Percentiles rank a stretch among this genome's conserved stretches.
Evolutionary conservation across 768 basidiomycete genomes (phyloP).

Genomic region (Sistotremastrum niveocremeum): DNA sequence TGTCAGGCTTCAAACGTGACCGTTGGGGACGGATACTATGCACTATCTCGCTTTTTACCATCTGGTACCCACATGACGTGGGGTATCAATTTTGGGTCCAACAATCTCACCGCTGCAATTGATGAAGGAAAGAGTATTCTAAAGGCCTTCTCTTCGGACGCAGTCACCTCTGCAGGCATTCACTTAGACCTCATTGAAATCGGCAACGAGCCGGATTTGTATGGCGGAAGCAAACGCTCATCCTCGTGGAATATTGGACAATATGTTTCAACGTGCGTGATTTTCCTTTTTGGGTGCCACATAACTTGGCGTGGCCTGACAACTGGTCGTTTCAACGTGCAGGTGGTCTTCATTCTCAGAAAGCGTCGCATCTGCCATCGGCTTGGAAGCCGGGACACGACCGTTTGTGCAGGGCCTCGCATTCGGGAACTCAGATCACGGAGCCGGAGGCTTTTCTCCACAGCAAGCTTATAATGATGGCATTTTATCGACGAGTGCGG

Average conservation of each 20-base stretch:
- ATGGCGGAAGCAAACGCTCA: conserved; percentile 30
- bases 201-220: conserved; percentile 51
- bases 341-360: conserved; percentile 44
- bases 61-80: conserved; percentile 44
- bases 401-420: conserved; percentile 35
- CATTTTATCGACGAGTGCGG: conserved; percentile 33
- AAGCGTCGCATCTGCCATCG: conserved; percentile 29
- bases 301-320: not conserved
- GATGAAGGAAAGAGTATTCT: conserved; percentile 34
- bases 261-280: conserved; percentile 37
- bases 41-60: conserved; percentile 38
- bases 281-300: not conserved
- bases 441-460: conserved; percentile 34
- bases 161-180: conserved; percentile 27
- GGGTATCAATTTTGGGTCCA: conserved; percentile 50
- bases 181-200: conserved; percentile 45
- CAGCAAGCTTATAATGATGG: conserved; percentile 41
- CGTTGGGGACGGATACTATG: conserved; percentile 45
- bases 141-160: conserved; percentile 31
- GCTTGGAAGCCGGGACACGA: conserved; percentile 23
- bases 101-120: conserved; percentile 36
- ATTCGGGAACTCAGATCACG: conserved; percentile 22
- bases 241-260: conserved; percentile 25
- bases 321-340: not conserved
- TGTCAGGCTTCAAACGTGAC: conserved; percentile 34